phyloP scores from a whole-genome alignment of 108 stramenopile species.

The Conticribra weissflogii region DNA sequence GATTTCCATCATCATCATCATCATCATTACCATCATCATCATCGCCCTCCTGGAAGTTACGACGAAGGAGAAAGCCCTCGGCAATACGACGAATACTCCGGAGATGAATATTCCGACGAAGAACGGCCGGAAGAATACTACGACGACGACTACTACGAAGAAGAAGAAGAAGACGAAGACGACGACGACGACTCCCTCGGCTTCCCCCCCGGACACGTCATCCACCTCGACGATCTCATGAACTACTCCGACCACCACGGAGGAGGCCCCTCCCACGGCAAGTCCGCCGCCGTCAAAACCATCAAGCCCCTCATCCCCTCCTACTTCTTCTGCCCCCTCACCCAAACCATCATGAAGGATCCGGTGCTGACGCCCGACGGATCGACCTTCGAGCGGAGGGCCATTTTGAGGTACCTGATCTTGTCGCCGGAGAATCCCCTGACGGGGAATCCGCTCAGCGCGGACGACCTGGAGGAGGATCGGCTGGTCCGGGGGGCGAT shows the following conservation, averaged over 20 bases:
- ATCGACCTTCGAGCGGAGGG: conserved; percentile 52
- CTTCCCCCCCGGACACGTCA: conserved; percentile 50
- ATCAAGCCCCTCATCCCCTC: conserved; percentile 45
- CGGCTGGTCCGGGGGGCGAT: conserved; percentile 24
- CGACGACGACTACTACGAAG: not conserved
- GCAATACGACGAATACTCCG: too few relatives aligned
- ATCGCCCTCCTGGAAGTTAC: too few relatives aligned
- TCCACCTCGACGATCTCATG: conserved; percentile 20
- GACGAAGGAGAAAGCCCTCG: too few relatives aligned
- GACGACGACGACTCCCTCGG: conserved; percentile 36
- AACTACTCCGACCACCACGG: not conserved
- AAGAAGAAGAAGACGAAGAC: not conserved
- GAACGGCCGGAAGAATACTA: not conserved
- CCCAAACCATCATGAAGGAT: conserved; percentile 59
- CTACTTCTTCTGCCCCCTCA: conserved; percentile 65
- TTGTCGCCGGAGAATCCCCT: conserved; percentile 23
- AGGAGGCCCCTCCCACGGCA: not conserved
- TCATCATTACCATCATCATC: too few relatives aligned
- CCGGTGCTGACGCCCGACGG: conserved; percentile 63
- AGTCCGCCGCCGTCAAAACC: not conserved
- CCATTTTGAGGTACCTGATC: conserved; percentile 40
- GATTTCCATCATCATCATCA: too few relatives aligned
- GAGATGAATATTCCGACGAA: too few relatives aligned
- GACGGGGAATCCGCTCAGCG: conserved; percentile 16
- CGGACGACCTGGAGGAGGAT: conserved; percentile 34